phyloP scores from a whole-genome alignment of 352 stramenopile genomes.

The Globisporangium cystogenes region DNA sequence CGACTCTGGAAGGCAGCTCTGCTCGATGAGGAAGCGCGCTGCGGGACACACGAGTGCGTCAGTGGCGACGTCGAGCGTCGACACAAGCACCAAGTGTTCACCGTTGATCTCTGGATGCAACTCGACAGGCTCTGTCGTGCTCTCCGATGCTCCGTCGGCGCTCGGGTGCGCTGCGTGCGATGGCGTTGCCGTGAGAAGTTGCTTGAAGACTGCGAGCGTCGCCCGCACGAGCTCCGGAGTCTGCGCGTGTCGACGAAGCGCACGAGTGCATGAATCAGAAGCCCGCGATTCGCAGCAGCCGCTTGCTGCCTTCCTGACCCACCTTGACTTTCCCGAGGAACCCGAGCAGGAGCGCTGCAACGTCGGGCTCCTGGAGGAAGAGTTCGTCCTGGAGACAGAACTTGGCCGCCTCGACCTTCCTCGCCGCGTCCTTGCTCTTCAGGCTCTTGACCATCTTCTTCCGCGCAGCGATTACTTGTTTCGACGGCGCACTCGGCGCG shows the following conservation, averaged over 20 bases:
- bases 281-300: not conserved
- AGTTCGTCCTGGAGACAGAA: constrained; percentile 45
- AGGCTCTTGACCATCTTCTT: constrained; percentile 61
- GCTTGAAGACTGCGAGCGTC: constrained; percentile 21
- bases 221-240: constrained; percentile 30
- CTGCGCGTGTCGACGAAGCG: constrained; percentile 1
- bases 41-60: not conserved
- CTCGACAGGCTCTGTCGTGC: not conserved
- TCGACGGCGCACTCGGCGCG: constrained; percentile 5
- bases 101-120: constrained; percentile 39
- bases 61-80: too few species aligned
- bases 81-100: constrained; percentile 11
- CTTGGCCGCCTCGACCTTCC: constrained; percentile 50
- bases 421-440: constrained; percentile 58
- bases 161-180: not conserved
- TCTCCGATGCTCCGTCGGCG: not conserved
- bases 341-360: constrained; percentile 39
- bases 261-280: not conserved
- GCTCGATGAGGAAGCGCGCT: constrained; percentile 45
- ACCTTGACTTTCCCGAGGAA: constrained; percentile 56
- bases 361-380: constrained; percentile 58
- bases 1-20: constrained; percentile 15
- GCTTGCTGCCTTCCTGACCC: not conserved
- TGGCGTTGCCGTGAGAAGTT: constrained; percentile 13
- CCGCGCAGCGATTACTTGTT: constrained; percentile 30